phyloP scores from a whole-genome alignment of 371 early-diverging fungal genomes.

The Mucor piriformis region DNA sequence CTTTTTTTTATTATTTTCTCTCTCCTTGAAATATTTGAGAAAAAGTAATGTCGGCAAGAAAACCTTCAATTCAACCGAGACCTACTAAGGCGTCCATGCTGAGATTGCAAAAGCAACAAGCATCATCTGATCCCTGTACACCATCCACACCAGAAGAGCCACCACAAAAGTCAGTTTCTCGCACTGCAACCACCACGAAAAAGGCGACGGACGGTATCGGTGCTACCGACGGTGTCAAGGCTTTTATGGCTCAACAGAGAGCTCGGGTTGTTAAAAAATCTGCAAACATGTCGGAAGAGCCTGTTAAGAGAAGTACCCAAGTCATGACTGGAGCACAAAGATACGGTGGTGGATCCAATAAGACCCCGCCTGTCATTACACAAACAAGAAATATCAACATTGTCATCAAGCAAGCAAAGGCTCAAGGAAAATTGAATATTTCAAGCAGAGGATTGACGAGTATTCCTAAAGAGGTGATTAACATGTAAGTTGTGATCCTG shows the following conservation, averaged over 20 bases:
- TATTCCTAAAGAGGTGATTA: constrained; percentile 70
- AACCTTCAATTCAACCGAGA: constrained; percentile 31
- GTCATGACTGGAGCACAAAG: constrained; percentile 46
- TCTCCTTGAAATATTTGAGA: neutral
- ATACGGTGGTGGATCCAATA: constrained; percentile 19
- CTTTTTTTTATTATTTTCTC: neutral
- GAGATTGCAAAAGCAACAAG: constrained; percentile 23
- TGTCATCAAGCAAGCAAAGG: constrained; percentile 46
- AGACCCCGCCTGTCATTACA: constrained; percentile 20
- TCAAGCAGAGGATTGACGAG: constrained; percentile 63
- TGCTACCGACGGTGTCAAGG: constrained; percentile 45
- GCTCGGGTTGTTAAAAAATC: constrained; percentile 24
- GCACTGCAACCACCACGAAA: neutral
- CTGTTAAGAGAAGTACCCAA: constrained; percentile 3
- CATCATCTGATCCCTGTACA: neutral
- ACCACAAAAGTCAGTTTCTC: neutral
- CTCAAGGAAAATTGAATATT: constrained; percentile 70
- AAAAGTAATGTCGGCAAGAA: constrained; percentile 11
- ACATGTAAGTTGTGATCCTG: constrained; percentile 51
- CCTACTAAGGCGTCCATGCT: constrained; percentile 43
- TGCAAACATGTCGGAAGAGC: constrained; percentile 2
- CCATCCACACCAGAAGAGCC: constrained; percentile 1
- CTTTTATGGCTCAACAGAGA: constrained; percentile 51
- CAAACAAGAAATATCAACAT: constrained; percentile 33
- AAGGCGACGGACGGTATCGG: neutral